Evolutionary conservation across 1,284 basidiomycete genomes (phyloP).

Genomic region (Apiotrichum laibachii): DNA sequence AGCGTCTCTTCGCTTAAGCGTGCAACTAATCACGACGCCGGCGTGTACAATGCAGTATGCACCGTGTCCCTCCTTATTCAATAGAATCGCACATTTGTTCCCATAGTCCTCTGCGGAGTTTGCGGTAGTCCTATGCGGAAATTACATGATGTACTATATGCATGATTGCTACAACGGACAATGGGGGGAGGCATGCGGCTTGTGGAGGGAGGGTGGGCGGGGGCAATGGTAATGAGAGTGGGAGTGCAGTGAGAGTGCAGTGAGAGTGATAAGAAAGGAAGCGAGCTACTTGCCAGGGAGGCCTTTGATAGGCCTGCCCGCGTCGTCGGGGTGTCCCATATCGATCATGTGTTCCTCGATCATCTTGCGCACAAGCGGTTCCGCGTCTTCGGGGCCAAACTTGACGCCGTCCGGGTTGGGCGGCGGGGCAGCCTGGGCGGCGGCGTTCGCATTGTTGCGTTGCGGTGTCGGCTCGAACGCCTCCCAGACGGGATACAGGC

Average conservation of each 20-base stretch:
- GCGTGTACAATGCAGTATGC: too few species aligned
- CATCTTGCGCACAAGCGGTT: conserved; percentile 62
- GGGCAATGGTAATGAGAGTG: neutral
- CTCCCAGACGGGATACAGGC: conserved; percentile 84
- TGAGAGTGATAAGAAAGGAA: neutral
- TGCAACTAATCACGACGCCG: too few species aligned
- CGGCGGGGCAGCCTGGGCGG: conserved; percentile 39
- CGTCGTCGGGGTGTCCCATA: conserved; percentile 57
- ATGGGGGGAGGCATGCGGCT: neutral
- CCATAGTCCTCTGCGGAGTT: neutral
- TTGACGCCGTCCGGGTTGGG: conserved; percentile 15
- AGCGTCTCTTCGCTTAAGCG: conserved; percentile 59
- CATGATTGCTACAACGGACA: conserved; percentile 22
- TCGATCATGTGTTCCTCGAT: conserved; percentile 65
- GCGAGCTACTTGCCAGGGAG: conserved; percentile 15
- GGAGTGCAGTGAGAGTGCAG: neutral
- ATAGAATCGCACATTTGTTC: neutral
- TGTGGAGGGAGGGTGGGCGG: neutral
- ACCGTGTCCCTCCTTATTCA: neutral
- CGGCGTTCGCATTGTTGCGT: neutral
- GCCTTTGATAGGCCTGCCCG: conserved; percentile 19
- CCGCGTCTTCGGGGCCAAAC: conserved; percentile 45
- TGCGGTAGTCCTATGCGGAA: neutral
- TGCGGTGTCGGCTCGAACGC: conserved; percentile 55
- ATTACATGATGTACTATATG: conserved; percentile 16